Evolutionary conservation across 495 filamentous ascomycete genomes (phyloP).

Genomic region (Daldinia decipiens): DNA sequence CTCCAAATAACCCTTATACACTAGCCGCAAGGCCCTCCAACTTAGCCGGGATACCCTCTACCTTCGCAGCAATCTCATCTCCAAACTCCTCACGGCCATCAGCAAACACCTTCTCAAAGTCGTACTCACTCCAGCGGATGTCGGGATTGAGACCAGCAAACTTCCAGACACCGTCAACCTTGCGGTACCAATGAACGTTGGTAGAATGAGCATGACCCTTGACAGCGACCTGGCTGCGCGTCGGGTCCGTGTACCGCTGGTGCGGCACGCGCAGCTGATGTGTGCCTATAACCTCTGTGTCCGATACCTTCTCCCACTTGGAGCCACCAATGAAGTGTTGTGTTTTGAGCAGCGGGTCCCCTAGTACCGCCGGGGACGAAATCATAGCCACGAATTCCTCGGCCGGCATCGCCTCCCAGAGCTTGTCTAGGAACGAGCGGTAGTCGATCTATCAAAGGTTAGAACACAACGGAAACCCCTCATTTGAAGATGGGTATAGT

Average conservation of each 20-base stretch:
- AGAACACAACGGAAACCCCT: not conserved
- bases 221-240: slow-evolving; percentile 59
- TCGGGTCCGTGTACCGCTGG: slow-evolving; percentile 67
- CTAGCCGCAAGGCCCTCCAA: slow-evolving; percentile 14
- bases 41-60: slow-evolving; percentile 39
- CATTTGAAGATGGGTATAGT: not conserved
- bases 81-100: slow-evolving; percentile 58
- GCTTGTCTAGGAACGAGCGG: slow-evolving; percentile 74
- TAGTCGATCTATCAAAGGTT: slow-evolving; percentile 68
- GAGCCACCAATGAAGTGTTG: slow-evolving; percentile 81
- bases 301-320: slow-evolving; percentile 74
- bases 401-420: slow-evolving; percentile 77
- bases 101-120: slow-evolving; percentile 65
- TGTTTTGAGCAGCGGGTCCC: slow-evolving; percentile 74
- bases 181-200: slow-evolving; percentile 77
- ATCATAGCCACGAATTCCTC: slow-evolving; percentile 77
- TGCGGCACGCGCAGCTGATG: slow-evolving; percentile 84
- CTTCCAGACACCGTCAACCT: slow-evolving; percentile 82
- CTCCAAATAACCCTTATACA: slow-evolving; percentile 14
- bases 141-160: slow-evolving; percentile 78
- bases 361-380: slow-evolving; percentile 72
- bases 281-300: slow-evolving; percentile 73
- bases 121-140: slow-evolving; percentile 78
- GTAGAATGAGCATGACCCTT: slow-evolving; percentile 77
- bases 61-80: slow-evolving; percentile 33